Evolutionary conservation across 352 stramenopile species (phyloP), one percentile per base, ranked within the genome.

Genomic region (Aphanomyces euteiches): DNA sequence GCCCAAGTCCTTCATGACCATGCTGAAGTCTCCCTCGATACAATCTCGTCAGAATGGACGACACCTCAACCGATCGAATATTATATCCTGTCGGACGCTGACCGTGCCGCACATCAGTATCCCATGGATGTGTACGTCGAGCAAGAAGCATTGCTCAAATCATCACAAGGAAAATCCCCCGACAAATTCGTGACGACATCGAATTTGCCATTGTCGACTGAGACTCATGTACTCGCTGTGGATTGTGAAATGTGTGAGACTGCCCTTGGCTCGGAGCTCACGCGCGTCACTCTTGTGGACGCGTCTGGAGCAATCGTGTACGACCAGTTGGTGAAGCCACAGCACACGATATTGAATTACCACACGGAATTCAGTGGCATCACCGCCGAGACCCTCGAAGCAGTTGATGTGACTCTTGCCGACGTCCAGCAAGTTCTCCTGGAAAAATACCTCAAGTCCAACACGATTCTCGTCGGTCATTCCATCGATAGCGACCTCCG

Each of bases 191-290:
- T 90, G 28, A 67, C 79, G 47, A 92, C 83, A 6, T 65, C 72
- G 37, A 70, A 77, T n/a, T 77, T 79, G 21, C 67, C 78, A 1
- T 8, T 56, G 50, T n/a, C 40, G 3, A 58, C 54, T 17, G 15
- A 56, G 13, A 17, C 37, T 2, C 56, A 74, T 21, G 66, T 93
- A 47, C 86, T 88, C 64, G 88, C 85, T n/a, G 56, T 96, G 48
- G 89, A 96, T 64, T 96, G 89, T 72, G 89, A 96, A 67, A 96
- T 96, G 89, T 94, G 88, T 60, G 84, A 95, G 73, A 96, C 89
- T 2, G 87, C 90, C 54, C 74, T 93, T 38, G 89, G 89, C 34
- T 85, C 87, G 75, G 86, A 93, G 69, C 75, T 95, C 17, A 94
- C 89, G 54, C 86, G 89, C 28, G 77, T 93, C 45, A 95, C 89